phyloP scores from a whole-genome alignment of 139 green algal genomes.

The Chlorella sp. region DNA sequence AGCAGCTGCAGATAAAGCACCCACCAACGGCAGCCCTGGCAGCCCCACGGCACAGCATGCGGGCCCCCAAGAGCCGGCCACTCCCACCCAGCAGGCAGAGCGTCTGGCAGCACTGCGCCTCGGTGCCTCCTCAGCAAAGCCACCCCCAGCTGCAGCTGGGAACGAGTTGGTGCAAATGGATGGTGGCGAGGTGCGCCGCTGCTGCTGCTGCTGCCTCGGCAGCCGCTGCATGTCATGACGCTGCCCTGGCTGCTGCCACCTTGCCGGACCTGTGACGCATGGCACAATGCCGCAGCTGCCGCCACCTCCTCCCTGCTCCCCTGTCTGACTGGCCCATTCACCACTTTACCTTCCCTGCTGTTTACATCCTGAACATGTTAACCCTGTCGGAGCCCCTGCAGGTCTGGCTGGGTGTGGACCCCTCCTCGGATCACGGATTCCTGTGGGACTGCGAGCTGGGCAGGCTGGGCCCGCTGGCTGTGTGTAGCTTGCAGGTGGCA shows the following conservation, averaged over 20 bases:
- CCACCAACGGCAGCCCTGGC: too few species aligned
- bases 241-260: not conserved
- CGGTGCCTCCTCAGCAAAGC: not conserved
- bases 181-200: not conserved
- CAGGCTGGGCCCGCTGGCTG: not conserved
- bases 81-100: not conserved
- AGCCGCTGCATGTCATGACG: not conserved
- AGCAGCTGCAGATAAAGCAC: too few species aligned
- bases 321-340: not conserved
- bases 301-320: too few species aligned
- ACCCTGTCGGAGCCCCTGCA: not conserved
- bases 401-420: conserved; percentile 47
- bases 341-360: not conserved
- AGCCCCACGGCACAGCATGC: not conserved
- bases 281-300: too few species aligned
- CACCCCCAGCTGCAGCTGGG: not conserved
- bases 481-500: conserved; percentile 40
- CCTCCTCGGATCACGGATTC: conserved; percentile 46
- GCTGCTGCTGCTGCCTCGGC: not conserved
- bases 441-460: conserved; percentile 75
- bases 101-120: not conserved
- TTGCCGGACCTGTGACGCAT: too few species aligned
- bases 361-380: too few species aligned
- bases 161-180: not conserved
- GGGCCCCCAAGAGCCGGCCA: not conserved